These are phyloP conservation scores for Rhizoctonia solani DNA, from an alignment of 1,284 basidiomycete genomes.

Conservation along the genomic window DNA sequence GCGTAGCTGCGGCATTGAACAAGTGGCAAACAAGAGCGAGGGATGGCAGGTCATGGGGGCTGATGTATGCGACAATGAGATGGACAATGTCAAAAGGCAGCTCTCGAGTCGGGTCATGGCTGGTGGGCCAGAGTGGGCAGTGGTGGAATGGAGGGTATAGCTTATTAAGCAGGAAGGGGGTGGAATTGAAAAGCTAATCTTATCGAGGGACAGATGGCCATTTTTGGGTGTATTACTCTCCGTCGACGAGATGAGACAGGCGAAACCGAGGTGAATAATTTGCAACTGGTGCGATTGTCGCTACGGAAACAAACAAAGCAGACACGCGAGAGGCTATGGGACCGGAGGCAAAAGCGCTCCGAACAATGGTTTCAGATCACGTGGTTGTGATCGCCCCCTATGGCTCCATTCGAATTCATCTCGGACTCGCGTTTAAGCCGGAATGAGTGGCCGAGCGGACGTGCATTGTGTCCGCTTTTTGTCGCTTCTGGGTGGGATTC, in stretches of 20 bases:
- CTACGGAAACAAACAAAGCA: constrained; percentile 5
- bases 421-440: constrained; percentile 19
- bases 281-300: neutral
- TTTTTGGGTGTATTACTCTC: neutral
- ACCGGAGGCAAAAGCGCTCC: constrained; percentile 18
- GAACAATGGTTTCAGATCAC: constrained; percentile 32
- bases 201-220: too few species aligned
- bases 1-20: constrained; percentile 18
- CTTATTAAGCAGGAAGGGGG: too few species aligned
- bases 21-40: constrained; percentile 25
- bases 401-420: constrained; percentile 11
- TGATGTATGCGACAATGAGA: constrained; percentile 8
- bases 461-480: constrained; percentile 22
- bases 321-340: neutral
- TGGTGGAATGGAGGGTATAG: neutral
- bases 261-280: constrained; percentile 12
- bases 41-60: neutral
- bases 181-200: too few species aligned
- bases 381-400: constrained; percentile 21
- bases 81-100: constrained; percentile 28
- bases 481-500: neutral
- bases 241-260: constrained; percentile 8
- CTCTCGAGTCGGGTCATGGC: constrained; percentile 31
- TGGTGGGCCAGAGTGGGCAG: neutral
- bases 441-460: neutral